Percentiles rank a stretch among this genome's conserved stretches.
Conservation (phyloP, 352 stramenopile species). For the Globisporangium iwayamae region DNA sequence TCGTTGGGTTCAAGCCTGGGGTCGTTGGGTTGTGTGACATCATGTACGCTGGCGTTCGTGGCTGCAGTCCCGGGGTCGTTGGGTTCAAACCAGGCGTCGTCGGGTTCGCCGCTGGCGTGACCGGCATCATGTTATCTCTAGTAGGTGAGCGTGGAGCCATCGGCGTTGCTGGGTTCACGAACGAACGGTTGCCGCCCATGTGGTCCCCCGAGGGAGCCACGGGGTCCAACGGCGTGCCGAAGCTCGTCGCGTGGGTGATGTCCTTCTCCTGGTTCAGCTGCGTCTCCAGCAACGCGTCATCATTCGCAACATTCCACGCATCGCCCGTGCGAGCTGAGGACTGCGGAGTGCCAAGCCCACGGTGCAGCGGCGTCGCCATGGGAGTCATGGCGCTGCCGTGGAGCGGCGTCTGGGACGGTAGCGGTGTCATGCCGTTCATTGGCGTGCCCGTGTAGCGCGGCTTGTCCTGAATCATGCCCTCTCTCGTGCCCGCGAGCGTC, state of each 20-base stretch:
- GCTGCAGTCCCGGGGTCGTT: slow-evolving; percentile 76
- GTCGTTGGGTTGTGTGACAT: slow-evolving; percentile 77
- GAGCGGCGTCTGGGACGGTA: slow-evolving; percentile 81
- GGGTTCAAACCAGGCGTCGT: slow-evolving; percentile 79
- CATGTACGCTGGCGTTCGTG: slow-evolving; percentile 74
- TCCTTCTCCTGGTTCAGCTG: slow-evolving; percentile 89
- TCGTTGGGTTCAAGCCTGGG: slow-evolving; percentile 77
- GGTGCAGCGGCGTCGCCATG: slow-evolving; percentile 86
- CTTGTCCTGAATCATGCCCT: slow-evolving; percentile 74
- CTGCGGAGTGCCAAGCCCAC: slow-evolving; percentile 69
- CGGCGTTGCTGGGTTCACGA: slow-evolving; percentile 42
- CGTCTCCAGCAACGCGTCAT: slow-evolving; percentile 80
- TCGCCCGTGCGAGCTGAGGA: slow-evolving; percentile 58
- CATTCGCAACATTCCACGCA: slow-evolving; percentile 86
- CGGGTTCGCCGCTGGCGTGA: slow-evolving; percentile 67
- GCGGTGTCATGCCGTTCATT: slow-evolving; percentile 72
- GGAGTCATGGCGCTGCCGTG: slow-evolving; percentile 82
- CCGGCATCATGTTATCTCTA: slow-evolving; percentile 57
- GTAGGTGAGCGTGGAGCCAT: slow-evolving; percentile 66
- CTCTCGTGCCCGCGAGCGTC: slow-evolving; percentile 67
- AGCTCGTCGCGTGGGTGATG: slow-evolving; percentile 85
- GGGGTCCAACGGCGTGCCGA: slow-evolving; percentile 78
- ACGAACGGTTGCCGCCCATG: slow-evolving; percentile 44
- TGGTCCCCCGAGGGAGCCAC: slow-evolving; percentile 58
- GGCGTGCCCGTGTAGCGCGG: slow-evolving; percentile 66